Evolutionary conservation across 371 early-diverging fungal species (phyloP).

Genomic region (Mucor circinelloides): DNA sequence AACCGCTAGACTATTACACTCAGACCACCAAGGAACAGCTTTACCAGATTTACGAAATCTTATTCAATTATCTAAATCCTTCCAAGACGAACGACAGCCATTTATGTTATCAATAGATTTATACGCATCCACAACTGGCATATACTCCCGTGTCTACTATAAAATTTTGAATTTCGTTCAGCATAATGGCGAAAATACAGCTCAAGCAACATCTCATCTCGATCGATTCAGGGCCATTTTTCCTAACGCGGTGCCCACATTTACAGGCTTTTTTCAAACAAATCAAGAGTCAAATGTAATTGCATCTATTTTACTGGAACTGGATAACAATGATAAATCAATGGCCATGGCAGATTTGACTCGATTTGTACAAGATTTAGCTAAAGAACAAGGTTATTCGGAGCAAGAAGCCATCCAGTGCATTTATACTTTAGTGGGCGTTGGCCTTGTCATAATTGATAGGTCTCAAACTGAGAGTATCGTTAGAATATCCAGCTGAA

Average conservation of each 20-base stretch:
- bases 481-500: background rate
- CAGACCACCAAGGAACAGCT: background rate
- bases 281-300: background rate
- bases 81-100: background rate
- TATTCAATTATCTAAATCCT: background rate
- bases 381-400: background rate
- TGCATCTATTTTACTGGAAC: background rate
- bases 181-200: background rate
- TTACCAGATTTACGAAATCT: background rate
- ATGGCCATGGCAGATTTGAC: background rate
- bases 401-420: background rate
- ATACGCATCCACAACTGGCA: background rate
- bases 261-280: background rate
- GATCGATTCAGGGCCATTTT: background rate
- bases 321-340: background rate
- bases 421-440: slow-evolving; percentile 3
- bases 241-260: background rate
- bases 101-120: background rate
- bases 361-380: background rate
- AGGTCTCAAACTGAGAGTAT: slow-evolving; percentile 3
- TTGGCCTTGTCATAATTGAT: slow-evolving; percentile 2
- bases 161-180: background rate
- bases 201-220: background rate
- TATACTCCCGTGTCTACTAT: background rate
- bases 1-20: background rate